Conservation (phyloP, 768 basidiomycete species). For the Tricholoma terreum region DNA sequence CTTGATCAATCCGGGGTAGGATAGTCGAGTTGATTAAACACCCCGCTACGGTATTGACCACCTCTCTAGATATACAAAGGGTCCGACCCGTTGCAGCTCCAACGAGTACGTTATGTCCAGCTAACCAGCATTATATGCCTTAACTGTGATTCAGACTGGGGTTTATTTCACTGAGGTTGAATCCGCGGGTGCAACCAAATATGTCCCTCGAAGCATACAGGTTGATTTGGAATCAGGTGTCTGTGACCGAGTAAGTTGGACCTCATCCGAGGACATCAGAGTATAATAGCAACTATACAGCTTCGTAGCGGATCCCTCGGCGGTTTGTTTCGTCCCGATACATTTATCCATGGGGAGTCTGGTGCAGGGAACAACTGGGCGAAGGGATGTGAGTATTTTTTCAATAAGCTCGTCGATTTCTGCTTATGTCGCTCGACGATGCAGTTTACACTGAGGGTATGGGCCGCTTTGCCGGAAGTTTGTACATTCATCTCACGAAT, state of each 20-base stretch:
- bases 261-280: not conserved
- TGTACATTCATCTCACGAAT: slow-evolving; percentile 5
- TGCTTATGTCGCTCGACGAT: not conserved
- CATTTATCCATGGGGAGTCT: slow-evolving; percentile 60
- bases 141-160: slow-evolving; percentile 46
- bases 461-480: not conserved
- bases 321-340: slow-evolving; percentile 82
- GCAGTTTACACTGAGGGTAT: slow-evolving; percentile 86
- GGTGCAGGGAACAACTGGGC: slow-evolving; percentile 95
- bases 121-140: not conserved
- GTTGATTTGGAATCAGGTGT: slow-evolving; percentile 90
- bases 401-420: slow-evolving; percentile 3
- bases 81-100: slow-evolving; percentile 69
- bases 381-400: slow-evolving; percentile 74
- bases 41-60: not conserved
- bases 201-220: slow-evolving; percentile 87
- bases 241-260: slow-evolving; percentile 59
- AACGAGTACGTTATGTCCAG: slow-evolving; percentile 46
- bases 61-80: slow-evolving; percentile 61
- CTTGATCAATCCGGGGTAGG: slow-evolving; percentile 68
- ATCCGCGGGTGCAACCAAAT: slow-evolving; percentile 53
- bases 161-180: slow-evolving; percentile 82
- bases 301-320: slow-evolving; percentile 70
- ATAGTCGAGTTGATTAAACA: slow-evolving; percentile 5
- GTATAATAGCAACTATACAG: slow-evolving; percentile 28